Percentiles rank a stretch among this genome's conserved stretches.
Evolutionary conservation across 768 basidiomycete species (phyloP).

Genomic region (Tricholoma bakamatsutake): DNA sequence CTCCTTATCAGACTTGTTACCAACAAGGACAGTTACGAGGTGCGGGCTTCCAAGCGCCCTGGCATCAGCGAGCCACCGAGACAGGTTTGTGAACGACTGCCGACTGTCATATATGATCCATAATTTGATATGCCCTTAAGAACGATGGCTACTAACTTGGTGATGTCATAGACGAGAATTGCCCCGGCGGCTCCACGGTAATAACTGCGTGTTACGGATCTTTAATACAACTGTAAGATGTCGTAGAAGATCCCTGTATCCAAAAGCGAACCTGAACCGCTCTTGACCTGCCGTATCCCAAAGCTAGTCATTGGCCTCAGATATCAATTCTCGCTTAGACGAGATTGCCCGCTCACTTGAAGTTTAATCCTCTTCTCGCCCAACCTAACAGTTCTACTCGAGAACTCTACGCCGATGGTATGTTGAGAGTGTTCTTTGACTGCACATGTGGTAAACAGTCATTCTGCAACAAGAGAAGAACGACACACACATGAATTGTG

Average conservation of each 20-base stretch:
- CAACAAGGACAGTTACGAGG: slow-evolving; percentile 84
- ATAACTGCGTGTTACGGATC: slow-evolving; percentile 91
- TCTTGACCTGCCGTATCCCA: slow-evolving; percentile 99
- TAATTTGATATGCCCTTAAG: not conserved
- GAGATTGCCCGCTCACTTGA: slow-evolving; percentile 52
- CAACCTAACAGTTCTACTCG: slow-evolving; percentile 86
- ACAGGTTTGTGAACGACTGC: slow-evolving; percentile 76
- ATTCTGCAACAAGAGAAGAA: not conserved
- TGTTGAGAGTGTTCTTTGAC: slow-evolving; percentile 97
- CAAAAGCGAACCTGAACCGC: slow-evolving; percentile 63
- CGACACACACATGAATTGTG: slow-evolving; percentile 84
- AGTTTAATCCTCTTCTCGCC: slow-evolving; percentile 94
- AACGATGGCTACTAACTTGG: slow-evolving; percentile 47
- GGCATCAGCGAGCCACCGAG: slow-evolving; percentile 91
- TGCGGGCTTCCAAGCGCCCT: slow-evolving; percentile 89
- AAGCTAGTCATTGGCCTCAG: slow-evolving; percentile 41
- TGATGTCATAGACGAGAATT: slow-evolving; percentile 91
- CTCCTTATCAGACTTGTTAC: slow-evolving; percentile 93
- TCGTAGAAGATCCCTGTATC: not conserved
- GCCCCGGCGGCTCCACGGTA: slow-evolving; percentile 93
- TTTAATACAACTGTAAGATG: slow-evolving; percentile 22
- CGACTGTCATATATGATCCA: slow-evolving; percentile 48
- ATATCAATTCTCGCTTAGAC: not conserved
- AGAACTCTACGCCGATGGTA: slow-evolving; percentile 98
- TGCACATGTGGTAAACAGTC: slow-evolving; percentile 25